Evolutionary conservation across 1,284 basidiomycete species (phyloP).

Genomic region (Cryptococcus deneoformans): DNA sequence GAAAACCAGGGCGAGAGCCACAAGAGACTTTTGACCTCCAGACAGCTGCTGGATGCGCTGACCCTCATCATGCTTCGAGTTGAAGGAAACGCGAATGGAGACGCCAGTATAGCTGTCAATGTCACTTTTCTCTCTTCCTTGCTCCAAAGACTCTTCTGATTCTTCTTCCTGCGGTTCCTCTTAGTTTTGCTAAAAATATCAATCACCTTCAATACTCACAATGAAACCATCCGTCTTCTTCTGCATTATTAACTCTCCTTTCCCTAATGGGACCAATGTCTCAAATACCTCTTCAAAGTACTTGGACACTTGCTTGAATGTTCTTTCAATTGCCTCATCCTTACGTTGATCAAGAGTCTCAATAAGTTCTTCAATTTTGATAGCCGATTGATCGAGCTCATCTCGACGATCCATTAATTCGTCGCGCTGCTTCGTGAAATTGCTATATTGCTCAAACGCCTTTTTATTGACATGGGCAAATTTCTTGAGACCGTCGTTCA

Average conservation of each 20-base stretch:
- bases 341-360: constrained; percentile 93
- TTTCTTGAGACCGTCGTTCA: constrained; percentile 91
- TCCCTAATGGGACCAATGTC: constrained; percentile 91
- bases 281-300: constrained; percentile 98
- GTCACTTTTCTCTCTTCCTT: constrained; percentile 56
- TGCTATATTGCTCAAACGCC: constrained; percentile 97
- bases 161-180: constrained; percentile 42
- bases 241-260: constrained; percentile 89
- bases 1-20: constrained; percentile 92
- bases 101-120: constrained; percentile 97
- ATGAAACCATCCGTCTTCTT: constrained; percentile 68
- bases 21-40: constrained; percentile 96
- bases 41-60: constrained; percentile 94
- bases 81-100: constrained; percentile 96
- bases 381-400: constrained; percentile 84
- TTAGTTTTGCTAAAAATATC: constrained; percentile 2
- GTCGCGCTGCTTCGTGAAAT: constrained; percentile 96
- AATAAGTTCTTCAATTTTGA: constrained; percentile 92
- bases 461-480: constrained; percentile 99
- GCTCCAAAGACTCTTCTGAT: constrained; percentile 28
- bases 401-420: constrained; percentile 79
- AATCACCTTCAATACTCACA: constrained; percentile 51
- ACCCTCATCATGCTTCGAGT: constrained; percentile 95
- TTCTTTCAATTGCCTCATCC: constrained; percentile 96
- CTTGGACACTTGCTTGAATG: constrained; percentile 95